Evolutionary conservation across 306 rosid species (phyloP), one percentile per base, ranked within the genome.

Genomic region (Hippophae tibetana): DNA sequence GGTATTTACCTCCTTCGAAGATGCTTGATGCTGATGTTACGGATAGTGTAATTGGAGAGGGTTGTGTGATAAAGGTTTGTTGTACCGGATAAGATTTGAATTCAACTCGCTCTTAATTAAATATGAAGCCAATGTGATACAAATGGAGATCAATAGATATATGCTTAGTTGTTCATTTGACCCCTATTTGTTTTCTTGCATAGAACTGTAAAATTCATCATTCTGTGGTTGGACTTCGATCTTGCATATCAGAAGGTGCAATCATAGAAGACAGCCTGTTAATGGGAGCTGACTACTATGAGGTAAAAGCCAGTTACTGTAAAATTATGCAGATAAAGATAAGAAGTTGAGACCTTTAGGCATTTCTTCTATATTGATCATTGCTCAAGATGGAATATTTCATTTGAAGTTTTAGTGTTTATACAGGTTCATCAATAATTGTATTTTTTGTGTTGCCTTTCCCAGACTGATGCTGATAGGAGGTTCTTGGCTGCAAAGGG

Each of bases 21-120:
- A 93, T 93, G 99, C 99, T 93, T 69, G 88, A 93, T 65, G 99
- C 97, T 42, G 99, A 93, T 76, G 86, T 93, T 73, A 88, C 99
- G 0, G 97, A 93, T 52, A 93, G 97, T 66, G 99, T 93, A 56
- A 93, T 93, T 38, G 97, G 99, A 3, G 99, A 93, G 76, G 99
- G 99, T 52, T 93, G 99, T 64, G 99, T 93, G 51, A 93, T 93
- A 23, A 93, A 93, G 99, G 99, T 80, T 63, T 69, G 48, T 50
- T 60, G 56, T 56, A 61, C 31, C 62, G 46, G 70, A 54, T 40
- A 45, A 54, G 26, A 47, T 70, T 62, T 9, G 41, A 53, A 44
- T 14, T 51, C 14, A 54, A 11, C 56, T 18, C 7, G 52, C 56
- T 27, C 56, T 31, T 59, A 48, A 23, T 59, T 18, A 13, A 55